Conservation (phyloP, 208 protist species). For the Borovskyia barvae region DNA sequence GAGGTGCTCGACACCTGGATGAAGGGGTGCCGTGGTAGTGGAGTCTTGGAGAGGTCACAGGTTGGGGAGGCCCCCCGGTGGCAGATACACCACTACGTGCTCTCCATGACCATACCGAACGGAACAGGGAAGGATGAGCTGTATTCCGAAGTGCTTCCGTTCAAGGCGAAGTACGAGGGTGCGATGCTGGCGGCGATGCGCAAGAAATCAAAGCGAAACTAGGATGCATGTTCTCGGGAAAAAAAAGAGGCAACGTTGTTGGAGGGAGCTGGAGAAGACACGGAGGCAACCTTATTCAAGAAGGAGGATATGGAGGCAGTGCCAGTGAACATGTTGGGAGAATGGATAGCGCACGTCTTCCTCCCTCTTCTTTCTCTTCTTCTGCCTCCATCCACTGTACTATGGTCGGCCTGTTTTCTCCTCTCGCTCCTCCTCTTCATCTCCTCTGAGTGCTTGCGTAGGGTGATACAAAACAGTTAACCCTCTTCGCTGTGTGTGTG, state of each 20-base stretch:
- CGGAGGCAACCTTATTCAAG: too few relatives aligned
- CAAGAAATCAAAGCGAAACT: constrained; percentile 4
- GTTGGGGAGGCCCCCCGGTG: not conserved
- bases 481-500: too few relatives aligned
- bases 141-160: not conserved
- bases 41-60: constrained; percentile 11
- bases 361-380: not conserved
- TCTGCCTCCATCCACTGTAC: not conserved
- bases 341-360: too few relatives aligned
- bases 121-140: constrained; percentile 13
- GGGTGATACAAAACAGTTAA: not conserved
- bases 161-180: constrained; percentile 15
- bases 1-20: constrained; percentile 16
- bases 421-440: not conserved
- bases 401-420: not conserved
- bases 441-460: not conserved
- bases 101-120: constrained; percentile 12
- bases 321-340: too few relatives aligned
- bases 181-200: constrained; percentile 9
- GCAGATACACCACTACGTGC: constrained; percentile 15
- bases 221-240: not conserved
- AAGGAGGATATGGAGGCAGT: too few relatives aligned
- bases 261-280: too few relatives aligned
- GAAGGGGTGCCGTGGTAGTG: constrained; percentile 12
- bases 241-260: too few relatives aligned